Evolutionary conservation across 306 rosid genomes (phyloP), one percentile per base, ranked within the genome.

Genomic region (Chamaecrista fasciculata): DNA sequence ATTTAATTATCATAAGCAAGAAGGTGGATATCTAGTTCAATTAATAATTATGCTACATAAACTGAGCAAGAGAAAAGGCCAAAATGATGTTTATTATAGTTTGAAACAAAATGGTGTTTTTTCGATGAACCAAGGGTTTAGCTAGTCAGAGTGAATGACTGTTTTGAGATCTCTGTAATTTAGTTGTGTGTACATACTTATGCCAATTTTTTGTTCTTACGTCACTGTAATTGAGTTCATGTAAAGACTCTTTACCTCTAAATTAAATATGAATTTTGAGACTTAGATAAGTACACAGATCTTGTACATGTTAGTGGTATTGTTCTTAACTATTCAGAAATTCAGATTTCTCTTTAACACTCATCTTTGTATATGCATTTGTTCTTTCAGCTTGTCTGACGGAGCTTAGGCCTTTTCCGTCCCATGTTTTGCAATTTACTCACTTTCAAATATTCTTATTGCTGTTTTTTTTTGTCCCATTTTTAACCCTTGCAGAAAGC

Each of bases 401-500:
- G 9, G 8, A 29, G 19, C 33, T 61, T 61, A 28, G 15, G 46
- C 65, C 24, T 29, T 59, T 15, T 42, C n/a, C n/a, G 50, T 16
- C 34, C 63, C 28, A 33, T 49, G 46, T 34, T 70, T 64, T 19
- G 40, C 67, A 61, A 28, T 36, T 62, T 71, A 33, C 74, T 66
- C 74, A 72, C 59, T 39, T 62, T 44, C 6, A 11, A 3, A 50
- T 70, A 56, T 52, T 76, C 37, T 60, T 71, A 46, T 44, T 23
- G 36, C 47, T 59, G 40, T 75, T 59, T 55, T 29, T 52, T 9
- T 53, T n/a, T n/a, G n/a, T n/a, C 50, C 40, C 50, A 25, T 55
- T 56, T 53, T 31, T 76, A 43, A 70, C 76, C 62, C 70, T 79
- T 72, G 87, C 78, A 91, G 97, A 89, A 66, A 76, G 81, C 73